phyloP scores from a whole-genome alignment of 306 rosid species.

The Casuarina cunninghamiana region DNA sequence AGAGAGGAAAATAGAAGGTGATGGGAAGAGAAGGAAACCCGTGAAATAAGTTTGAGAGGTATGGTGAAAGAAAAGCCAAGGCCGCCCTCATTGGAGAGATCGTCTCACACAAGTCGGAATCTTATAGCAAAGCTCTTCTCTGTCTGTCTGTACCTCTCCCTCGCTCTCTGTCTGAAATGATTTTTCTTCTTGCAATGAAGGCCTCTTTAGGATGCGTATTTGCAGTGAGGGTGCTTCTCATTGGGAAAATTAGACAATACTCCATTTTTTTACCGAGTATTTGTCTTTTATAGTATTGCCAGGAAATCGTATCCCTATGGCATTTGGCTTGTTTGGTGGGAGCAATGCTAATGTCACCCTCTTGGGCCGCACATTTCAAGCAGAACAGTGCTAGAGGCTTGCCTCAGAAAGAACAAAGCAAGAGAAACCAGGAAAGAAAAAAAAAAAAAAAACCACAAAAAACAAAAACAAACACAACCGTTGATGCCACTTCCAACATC shows the following conservation, averaged over 20 bases:
- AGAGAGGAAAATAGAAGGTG: constrained; percentile 6
- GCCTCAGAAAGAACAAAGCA: neutral
- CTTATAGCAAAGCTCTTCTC: constrained; percentile 47
- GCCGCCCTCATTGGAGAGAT: constrained; percentile 53
- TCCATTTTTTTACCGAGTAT: constrained; percentile 12
- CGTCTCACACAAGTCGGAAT: constrained; percentile 53
- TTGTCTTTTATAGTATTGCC: constrained; percentile 21
- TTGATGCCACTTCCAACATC: neutral
- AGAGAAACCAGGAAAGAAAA: neutral
- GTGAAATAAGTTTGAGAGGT: constrained; percentile 41
- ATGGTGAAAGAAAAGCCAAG: constrained; percentile 72
- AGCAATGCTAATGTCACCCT: constrained; percentile 23
- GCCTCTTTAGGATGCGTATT: constrained; percentile 8
- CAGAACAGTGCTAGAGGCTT: neutral
- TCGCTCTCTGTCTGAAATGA: constrained; percentile 1
- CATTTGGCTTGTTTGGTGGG: constrained; percentile 21
- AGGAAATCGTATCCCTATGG: constrained; percentile 13
- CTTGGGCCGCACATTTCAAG: neutral
- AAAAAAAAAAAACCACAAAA: no score
- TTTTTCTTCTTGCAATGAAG: constrained; percentile 28
- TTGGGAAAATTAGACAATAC: constrained; percentile 2
- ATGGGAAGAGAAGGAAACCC: constrained; percentile 19
- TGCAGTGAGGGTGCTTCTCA: constrained; percentile 11
- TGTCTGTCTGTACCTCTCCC: neutral
- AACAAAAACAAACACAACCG: no score